phyloP scores from a whole-genome alignment of 2,329 filamentous ascomycete species.

The Emericellopsis cladophorae region DNA sequence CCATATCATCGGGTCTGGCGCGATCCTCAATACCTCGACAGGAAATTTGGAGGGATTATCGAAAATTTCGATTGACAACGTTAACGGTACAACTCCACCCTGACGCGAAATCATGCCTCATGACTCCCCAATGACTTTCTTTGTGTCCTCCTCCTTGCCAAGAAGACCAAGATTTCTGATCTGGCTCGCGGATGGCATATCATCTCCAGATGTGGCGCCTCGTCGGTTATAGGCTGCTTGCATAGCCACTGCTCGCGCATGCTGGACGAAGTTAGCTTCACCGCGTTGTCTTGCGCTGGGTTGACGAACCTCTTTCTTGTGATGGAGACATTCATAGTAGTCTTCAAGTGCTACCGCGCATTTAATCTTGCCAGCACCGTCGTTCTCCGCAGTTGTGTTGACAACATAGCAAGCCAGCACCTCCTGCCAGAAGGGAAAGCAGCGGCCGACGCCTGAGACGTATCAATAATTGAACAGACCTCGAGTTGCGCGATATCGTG shows the following conservation, averaged over 20 bases:
- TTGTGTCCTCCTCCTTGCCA: constrained; percentile 70
- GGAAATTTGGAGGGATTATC: too few relatives aligned
- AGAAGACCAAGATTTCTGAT: constrained; percentile 80
- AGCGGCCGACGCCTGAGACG: constrained; percentile 51
- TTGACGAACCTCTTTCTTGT: constrained; percentile 84
- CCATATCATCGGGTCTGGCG: too few relatives aligned
- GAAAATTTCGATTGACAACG: too few relatives aligned
- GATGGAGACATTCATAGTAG: constrained; percentile 97
- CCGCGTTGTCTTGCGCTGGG: neutral
- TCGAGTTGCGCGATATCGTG: neutral
- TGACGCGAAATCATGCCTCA: neutral
- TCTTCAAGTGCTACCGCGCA: constrained; percentile 80
- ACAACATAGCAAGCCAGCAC: constrained; percentile 96
- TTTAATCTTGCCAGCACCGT: constrained; percentile 66
- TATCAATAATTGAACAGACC: constrained; percentile 8
- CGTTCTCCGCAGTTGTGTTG: constrained; percentile 71
- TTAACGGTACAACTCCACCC: too few relatives aligned
- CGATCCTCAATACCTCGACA: too few relatives aligned
- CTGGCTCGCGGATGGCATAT: constrained; percentile 70
- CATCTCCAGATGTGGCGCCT: constrained; percentile 64
- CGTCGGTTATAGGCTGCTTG: constrained; percentile 78
- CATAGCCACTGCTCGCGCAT: constrained; percentile 62
- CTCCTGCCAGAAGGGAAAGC: constrained; percentile 99
- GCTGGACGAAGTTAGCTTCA: constrained; percentile 32
- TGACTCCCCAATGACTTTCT: constrained; percentile 34